Base-by-base conservation (phyloP, 2,329 filamentous ascomycete species). In the Scortechinia acanthostroma region DNA sequence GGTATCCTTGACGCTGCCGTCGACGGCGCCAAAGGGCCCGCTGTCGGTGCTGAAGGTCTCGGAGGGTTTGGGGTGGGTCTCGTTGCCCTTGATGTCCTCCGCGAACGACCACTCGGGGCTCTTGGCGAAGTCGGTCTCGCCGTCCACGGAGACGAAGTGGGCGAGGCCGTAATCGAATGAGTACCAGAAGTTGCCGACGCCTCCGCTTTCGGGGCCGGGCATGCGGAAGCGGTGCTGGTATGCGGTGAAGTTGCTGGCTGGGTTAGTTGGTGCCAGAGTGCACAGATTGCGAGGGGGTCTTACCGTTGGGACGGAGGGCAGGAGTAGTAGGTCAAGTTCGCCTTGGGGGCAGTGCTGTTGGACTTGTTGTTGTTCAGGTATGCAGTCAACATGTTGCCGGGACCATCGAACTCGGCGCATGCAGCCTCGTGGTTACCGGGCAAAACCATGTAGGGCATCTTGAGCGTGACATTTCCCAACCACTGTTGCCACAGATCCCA, bases 91-190 rank as follows among this genome's bases (percentile, higher is more conserved):
- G 43, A 68, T 48, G 23, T 74, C 70, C 3, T 60, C 57, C 3
- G 60, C 55, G 48, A 74, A 73, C 10, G 68, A 61, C 53, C 54
- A 70, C 43, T 67, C 61, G 4, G 71, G 71, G 48, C 62, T 68
- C 54, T 70, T 59, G 42, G 69, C 62, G 50, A 66, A 74, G 53
- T 75, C 71, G 28, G 71, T 75, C 53, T 74, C 71, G 16, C 60
- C 63, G 43, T 74, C 60, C 21, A 75, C 55, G 16, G 64, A 57
- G 49, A 74, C 57, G 47, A 74, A 74, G 52, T 75, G 71, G 2
- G 67, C 71, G n/a, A 73, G 58, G 20, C 71, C 71, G 50, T 74
- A 74, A 58, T 75, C 70, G 51, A 74, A 75, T 1, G 67, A 72
- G 57, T 75, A 74, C 71, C 71, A 74, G 52, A 74, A 70, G 61